Percentiles rank a stretch among this genome's conserved stretches.
Evolutionary conservation across 306 rosid species (phyloP).

Genomic region (Cicer judaicum): DNA sequence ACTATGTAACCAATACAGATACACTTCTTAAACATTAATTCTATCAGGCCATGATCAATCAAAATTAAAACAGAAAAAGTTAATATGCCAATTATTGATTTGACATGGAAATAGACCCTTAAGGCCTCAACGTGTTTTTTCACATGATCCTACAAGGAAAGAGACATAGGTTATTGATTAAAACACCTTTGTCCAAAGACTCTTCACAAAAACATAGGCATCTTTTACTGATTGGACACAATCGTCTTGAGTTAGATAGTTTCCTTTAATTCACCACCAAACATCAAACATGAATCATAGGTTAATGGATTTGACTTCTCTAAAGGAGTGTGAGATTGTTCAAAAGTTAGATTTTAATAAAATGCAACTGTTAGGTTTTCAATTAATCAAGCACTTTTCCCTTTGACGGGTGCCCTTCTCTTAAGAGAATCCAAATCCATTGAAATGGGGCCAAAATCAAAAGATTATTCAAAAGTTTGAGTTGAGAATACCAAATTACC

Average conservation of each 20-base stretch:
- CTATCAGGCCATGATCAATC: not conserved
- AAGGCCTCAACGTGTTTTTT: not conserved
- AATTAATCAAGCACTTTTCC: not conserved
- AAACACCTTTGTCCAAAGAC: not conserved
- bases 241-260: not conserved
- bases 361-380: not conserved
- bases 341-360: too few relatives aligned
- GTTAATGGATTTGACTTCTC: slow-evolving; percentile 3
- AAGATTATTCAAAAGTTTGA: slow-evolving; percentile 2
- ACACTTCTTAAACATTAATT: not conserved
- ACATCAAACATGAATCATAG: not conserved
- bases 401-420: not conserved
- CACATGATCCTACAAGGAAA: not conserved
- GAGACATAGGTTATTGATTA: not conserved
- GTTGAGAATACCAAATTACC: slow-evolving; percentile 35
- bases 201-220: not conserved
- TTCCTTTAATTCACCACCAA: not conserved
- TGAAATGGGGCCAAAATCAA: not conserved
- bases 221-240: not conserved
- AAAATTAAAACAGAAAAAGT: not conserved
- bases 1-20: not conserved
- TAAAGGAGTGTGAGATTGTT: not conserved
- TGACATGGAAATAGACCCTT: not conserved
- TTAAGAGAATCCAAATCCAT: not conserved
- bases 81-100: not conserved